Base-by-base conservation (phyloP, 2,329 filamentous ascomycete genomes). In the Microdochium trichocladiopsis region DNA sequence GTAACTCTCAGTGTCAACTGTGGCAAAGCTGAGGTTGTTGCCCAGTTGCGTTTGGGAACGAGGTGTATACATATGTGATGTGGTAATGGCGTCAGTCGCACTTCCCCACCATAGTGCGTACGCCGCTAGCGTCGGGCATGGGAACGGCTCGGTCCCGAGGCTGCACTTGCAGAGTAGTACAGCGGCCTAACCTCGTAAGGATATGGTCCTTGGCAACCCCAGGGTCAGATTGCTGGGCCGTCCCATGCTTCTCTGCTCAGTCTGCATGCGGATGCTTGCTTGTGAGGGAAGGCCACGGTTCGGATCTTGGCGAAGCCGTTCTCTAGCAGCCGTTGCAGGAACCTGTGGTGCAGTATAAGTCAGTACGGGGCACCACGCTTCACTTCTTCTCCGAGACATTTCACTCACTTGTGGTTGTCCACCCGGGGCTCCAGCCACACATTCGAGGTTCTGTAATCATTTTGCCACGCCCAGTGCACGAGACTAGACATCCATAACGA, bases 351-450 rank as follows among this genome's bases (percentile, higher is more conserved):
- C 5, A 45, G 5, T 45, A 12, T 16, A 3, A 1, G 21, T 52
- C 24, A 52, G 12, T 1, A 33, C 21, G 18, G 2, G 48, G 57
- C 49, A 58, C 51, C 50, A 53, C 50, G 50, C n/a, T 18, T 11
- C 24, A 2, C 3, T 21, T 3, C 18, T 21, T 14, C 11, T 4
- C 31, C 22, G 3, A 36, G n/a, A 10, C 41, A 36, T 1, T n/a
- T 9, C 11, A 57, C 84, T 70, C 68, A 96, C 93, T 88, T 92
- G 52, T 78, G 73, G 67, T 99, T 97, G 66, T 99, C 94, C 12
- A 97, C 79, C 64, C 94, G 81, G 2, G 94, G 94, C 72, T 99
- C 94, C 60, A 97, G 71, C 65, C 90, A 86, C 22, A 97, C 80
- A 51, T 81, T 86, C 73, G 90, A 85, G 1, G 93, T 97, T 57